Base-by-base conservation (phyloP, 768 basidiomycete genomes). In the Tulasnella sp. region DNA sequence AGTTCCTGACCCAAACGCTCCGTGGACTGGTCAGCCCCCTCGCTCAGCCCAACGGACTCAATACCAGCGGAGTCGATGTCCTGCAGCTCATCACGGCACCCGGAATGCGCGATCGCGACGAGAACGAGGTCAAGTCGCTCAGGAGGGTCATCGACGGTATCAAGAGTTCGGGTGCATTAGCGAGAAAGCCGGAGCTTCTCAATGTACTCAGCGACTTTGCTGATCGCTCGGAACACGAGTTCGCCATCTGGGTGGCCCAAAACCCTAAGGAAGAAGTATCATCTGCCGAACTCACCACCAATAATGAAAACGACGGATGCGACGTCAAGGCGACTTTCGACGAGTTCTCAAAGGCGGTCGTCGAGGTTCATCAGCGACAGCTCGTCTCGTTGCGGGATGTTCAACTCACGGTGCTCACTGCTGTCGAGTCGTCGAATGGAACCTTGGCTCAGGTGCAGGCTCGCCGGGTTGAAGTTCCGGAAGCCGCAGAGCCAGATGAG, bases 131-230 rank as follows among this genome's bases (percentile, higher is more conserved):
- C 9, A 46, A 54, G 34, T 40, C 41, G 28, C 42, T 77, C 44
- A n/a, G 76, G 37, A 58, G 58, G 24, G 58, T 77, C 46, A 40
- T 77, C 37, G 46, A 77, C 8, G 41, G 73, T 12, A 40, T 48
- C 24, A 41, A 48, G 40, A 12, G 18, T 2, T 48, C 77, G 7
- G 60, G 60, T 1, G 24, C 41, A 12, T 28, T 69, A 18, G 41
- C 60, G 6, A 69, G 22, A 34, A 78, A 78, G 42, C 77, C 77
- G 6, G 50, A 78, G 37, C 77, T 78, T 22, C 60, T 78, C 12
- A 60, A 69, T 37, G 77, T 58, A 3, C 58, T 78, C 2, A 60
- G 48, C 42, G 22, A 48, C 16, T 78, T 78, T 64, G 77, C 77
- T 12, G 60, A 31, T 7, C 2, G 37, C 18, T 31, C 77, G 24